Evolutionary conservation across 2,329 filamentous ascomycete species (phyloP), one percentile per base, ranked within the genome.

Genomic region (Anthostomella pinea): DNA sequence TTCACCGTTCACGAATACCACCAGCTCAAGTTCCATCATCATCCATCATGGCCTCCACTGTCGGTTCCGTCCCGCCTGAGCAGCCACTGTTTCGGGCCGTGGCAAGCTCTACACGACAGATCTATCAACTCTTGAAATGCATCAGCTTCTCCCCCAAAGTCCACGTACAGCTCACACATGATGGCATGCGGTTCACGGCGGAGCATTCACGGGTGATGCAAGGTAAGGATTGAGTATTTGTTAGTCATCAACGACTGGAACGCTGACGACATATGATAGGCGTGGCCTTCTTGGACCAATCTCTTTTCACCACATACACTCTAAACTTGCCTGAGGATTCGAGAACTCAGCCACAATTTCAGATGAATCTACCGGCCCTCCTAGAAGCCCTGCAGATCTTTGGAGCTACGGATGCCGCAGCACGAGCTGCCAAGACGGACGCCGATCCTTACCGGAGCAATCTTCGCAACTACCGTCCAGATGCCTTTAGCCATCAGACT

Each of bases 341-440:
- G 14, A 65, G 66, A 4, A 64, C 69, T 4, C 72, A 78, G 19
- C 82, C 87, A 6, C 78, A 76, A 33, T 98, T 98, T 58, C 84
- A 94, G 58, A 83, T 97, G 47, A 93, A 89, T 2, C 77, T 98
- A 7, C 75, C 83, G 4, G 87, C 91, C 13, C 76, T 98, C 3
- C 78, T 98, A 35, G 93, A 97, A 66, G 95, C 91, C 0, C 74
- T 98, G 6, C 91, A 96, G 56, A 97, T 98, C 32, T 95, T 98
- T 56, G 88, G 88, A 32, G 81, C 90, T n/a, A 78, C 90, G 29
- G 85, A 87, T 48, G 72, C 80, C 10, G 69, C 77, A 5, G 70
- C 68, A 25, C 75, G 76, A 45, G 68, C 75, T 31, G 69, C 74
- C 33, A 81, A 75, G 52, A 67, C 73, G 6, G 79, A 82, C 9